Base-by-base conservation (phyloP, 345 rosid species). In the Moringa oleifera region DNA sequence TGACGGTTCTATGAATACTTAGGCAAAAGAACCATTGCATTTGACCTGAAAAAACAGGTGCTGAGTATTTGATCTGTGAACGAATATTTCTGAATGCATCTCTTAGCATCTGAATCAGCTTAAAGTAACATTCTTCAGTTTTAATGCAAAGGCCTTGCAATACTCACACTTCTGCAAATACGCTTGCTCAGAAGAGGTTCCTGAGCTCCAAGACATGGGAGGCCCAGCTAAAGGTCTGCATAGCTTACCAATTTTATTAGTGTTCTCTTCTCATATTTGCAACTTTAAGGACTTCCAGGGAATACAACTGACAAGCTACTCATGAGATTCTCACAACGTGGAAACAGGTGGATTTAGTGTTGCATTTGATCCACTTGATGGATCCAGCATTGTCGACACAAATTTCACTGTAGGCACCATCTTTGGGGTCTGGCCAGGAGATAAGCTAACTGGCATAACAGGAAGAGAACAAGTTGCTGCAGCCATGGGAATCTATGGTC, bases 341-440 rank as follows among this genome's bases (percentile, higher is more conserved):
- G 45, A 25, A 45, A 62, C 81, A 90, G 94, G 87, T 70, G 97
- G 97, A 68, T 90, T 90, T 69, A 90, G 97, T 72, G 91, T 90
- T 55, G 95, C 97, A 16, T 90, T 90, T 71, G 97, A 90, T 78
- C 97, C 97, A 22, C 84, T 90, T 36, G 95, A 90, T 60, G 97
- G 95, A 9, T 85, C 95, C 4, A 90, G 97, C 62, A 87, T 85
- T 28, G 93, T 88, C 10, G 97, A 90, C 74, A 85, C 97, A 2
- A 88, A 90, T 62, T 90, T 90, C 79, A 85, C 95, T 0, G 95
- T 88, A 11, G 98, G 96, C 55, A 94, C 99, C 68, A 94, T 94
- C 59, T 94, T 90, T 17, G 99, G 99, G 2, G 99, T 90, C 65
- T 94, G 99, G 99, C 91, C 99, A 33, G 99, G 98, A 23, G 98